These are phyloP conservation scores for Phanerochaete sordida DNA, from an alignment of 768 basidiomycete species.

Conservation along the genomic window DNA sequence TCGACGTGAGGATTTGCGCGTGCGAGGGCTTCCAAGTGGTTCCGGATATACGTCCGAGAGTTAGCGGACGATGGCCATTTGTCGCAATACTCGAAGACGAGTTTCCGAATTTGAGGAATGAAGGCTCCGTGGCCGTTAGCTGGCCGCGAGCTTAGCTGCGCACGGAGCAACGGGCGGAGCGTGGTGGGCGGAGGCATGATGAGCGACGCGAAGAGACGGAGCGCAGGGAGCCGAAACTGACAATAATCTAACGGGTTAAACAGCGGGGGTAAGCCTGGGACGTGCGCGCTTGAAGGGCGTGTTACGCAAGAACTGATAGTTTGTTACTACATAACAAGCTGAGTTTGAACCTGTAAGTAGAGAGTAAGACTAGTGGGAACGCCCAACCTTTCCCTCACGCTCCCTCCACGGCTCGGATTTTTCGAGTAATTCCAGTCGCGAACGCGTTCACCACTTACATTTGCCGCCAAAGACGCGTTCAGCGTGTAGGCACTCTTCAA, in stretches of 20 bases:
- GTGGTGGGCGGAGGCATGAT: conserved; percentile 33
- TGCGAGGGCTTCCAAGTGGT: conserved; percentile 62
- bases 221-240: background rate
- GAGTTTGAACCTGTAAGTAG: conserved; percentile 24
- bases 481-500: conserved; percentile 15
- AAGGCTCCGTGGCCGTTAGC: conserved; percentile 75
- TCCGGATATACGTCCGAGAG: conserved; percentile 65
- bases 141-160: conserved; percentile 50
- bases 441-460: conserved; percentile 23
- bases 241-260: conserved; percentile 1
- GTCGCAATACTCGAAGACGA: conserved; percentile 89
- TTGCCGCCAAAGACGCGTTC: conserved; percentile 32
- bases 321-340: conserved; percentile 13
- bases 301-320: background rate
- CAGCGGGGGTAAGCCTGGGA: too few species aligned
- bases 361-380: background rate
- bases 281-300: background rate
- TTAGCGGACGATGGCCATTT: conserved; percentile 73
- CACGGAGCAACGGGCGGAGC: conserved; percentile 40
- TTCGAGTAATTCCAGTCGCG: conserved; percentile 17
- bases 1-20: conserved; percentile 78
- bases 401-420: conserved; percentile 18
- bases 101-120: conserved; percentile 75
- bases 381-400: conserved; percentile 2
- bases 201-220: conserved; percentile 4